Conservation (phyloP, 805 yeast genomes). For the Candida ficus region DNA sequence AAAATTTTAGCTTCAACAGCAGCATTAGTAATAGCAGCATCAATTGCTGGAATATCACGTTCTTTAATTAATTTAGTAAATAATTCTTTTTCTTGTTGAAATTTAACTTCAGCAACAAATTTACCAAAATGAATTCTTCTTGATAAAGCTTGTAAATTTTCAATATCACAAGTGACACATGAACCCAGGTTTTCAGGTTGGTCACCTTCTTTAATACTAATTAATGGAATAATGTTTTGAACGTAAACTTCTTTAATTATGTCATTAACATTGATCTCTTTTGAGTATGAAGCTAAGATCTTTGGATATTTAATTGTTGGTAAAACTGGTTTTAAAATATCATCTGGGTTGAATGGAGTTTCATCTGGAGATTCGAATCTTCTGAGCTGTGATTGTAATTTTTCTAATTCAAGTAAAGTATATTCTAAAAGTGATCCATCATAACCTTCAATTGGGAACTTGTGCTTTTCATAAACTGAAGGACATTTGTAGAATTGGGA, state of each 20-base stretch:
- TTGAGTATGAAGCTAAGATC: conserved; percentile 67
- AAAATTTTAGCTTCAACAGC: conserved; percentile 84
- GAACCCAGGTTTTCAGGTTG: conserved; percentile 86
- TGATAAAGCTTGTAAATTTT: conserved; percentile 79
- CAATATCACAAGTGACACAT: conserved; percentile 79
- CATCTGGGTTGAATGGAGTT: conserved; percentile 76
- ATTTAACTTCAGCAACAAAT: conserved; percentile 96
- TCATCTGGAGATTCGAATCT: conserved; percentile 95
- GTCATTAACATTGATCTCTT: conserved; percentile 70
- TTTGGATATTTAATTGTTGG: conserved; percentile 79
- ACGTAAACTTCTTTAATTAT: conserved; percentile 67
- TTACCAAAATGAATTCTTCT: conserved; percentile 95
- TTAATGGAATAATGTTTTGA: conserved; percentile 65
- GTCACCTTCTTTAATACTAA: conserved; percentile 63
- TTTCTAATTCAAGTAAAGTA: conserved; percentile 73
- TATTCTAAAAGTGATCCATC: conserved; percentile 85
- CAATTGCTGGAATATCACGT: conserved; percentile 67
- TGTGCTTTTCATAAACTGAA: conserved; percentile 60
- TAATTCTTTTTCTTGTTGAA: conserved; percentile 55
- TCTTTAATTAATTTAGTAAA: conserved; percentile 62
- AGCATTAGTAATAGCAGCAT: conserved; percentile 75
- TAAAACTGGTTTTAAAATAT: conserved; percentile 58
- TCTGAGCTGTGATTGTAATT: conserved; percentile 70
- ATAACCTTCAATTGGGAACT: conserved; percentile 58
- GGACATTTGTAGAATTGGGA: conserved; percentile 80